Base-by-base conservation (phyloP, 129 eudicot species). In the Chrysanthemum makinoi region DNA sequence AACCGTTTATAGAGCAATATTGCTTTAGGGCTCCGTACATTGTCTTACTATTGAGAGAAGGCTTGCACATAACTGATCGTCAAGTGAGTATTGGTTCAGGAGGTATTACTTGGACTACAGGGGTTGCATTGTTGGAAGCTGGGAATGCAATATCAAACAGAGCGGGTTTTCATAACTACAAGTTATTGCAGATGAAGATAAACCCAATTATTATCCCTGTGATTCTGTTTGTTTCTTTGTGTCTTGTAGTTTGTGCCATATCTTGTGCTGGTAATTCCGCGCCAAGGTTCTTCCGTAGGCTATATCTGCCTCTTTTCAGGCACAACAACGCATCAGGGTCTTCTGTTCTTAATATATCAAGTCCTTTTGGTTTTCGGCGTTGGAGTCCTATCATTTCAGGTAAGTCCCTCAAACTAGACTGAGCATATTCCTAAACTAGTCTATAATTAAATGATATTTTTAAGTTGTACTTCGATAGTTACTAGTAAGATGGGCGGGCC, bases 31-130 rank as follows among this genome's bases (percentile, higher is more conserved):
- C 99, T 30, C 99, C 99, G 2, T 95, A 95, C 69, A 62, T 84
- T 22, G 99, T 83, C n/a, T 78, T 72, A 28, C 80, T 95, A 17
- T 66, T 95, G 86, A 86, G 99, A 74, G 89, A 95, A 81, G 99
- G 99, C 24, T 76, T 95, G 81, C 99, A 95, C 54, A 90, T 95
- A 78, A 83, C 87, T n/a, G 99, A 90, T 65, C 72, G 81, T 51
- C 83, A 86, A 53, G 89, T 90, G 10, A 75, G 49, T 64, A 81
- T 94, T 75, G 99, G 97, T 75, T 94, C 99, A 14, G 99, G 99
- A 52, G 90, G 99, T 67, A 90, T 88, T 75, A 90, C 99, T 26
- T 94, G 99, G 99, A 94, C 99, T 5, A 90, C 88, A 20, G 99
- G 99, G 53, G 99, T 90, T 77, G 99, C 99, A 4, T 76, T 94